Evolutionary conservation across 129 eudicot genomes (phyloP), one percentile per base, ranked within the genome.

Genomic region (Escallonia rubra): DNA sequence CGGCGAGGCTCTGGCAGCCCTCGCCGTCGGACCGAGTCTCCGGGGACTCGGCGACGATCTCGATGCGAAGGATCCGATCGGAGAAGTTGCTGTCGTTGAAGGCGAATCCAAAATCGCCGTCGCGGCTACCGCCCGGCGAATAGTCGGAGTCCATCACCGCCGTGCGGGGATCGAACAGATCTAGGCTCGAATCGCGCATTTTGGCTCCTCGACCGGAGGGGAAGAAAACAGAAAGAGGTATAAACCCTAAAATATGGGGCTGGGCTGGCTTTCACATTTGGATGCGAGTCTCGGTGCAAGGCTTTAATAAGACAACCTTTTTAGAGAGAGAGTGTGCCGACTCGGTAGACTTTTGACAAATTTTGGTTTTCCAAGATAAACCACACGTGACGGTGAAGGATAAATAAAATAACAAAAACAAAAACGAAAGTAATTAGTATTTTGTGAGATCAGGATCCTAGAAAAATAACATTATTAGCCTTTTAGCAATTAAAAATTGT

Each of bases 31-130:
- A 23, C 45, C 72, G 62, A 57, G 74, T 10, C 57, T 86, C 89
- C 0, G 81, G 74, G 2, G 90, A 75, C 59, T 89, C 98, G 53
- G 91, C 78, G 45, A 91, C 58, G 15, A 91, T 84, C 81, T 91
- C 98, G 57, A 91, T 91, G 67, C 80, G 79, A 11, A 91, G 82
- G 34, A 82, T 68, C 16, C 98, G 81, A 73, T 91, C 98, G 61
- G 96, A 88, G 59, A 91, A 91, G 67, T 88, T 91, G 81, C 96
- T 86, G 56, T 91, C 95, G 71, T 91, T 82, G 74, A 91, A 91
- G 10, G 98, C 98, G 76, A 91, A 91, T 6, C 86, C 96, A 58
- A 91, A 91, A 82, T 92, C 94, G 39, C 81, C 87, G 79, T 89
- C 90, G 56, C 90, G 85, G 15, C 78, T 73, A 53, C 75, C 78